Base-by-base conservation (phyloP, 2,329 filamentous ascomycete species). In the Lizonia empirigonia region DNA sequence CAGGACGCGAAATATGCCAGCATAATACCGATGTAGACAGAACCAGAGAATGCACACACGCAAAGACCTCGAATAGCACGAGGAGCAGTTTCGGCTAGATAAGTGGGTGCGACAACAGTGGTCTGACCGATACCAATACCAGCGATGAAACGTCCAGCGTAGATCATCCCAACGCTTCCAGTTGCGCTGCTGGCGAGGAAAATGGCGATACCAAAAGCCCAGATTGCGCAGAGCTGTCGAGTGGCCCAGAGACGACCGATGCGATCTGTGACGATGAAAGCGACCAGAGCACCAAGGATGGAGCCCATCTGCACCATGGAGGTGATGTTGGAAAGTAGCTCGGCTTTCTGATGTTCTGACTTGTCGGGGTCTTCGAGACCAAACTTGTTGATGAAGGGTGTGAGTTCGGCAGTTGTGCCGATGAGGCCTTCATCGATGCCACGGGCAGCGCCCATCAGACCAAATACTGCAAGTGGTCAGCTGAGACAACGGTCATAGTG, bases 371-470 rank as follows among this genome's bases (percentile, higher is more conserved):
- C 68, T 9, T 71, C 57, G 6, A 75, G 65, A n/a, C 72, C 71
- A 37, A 73, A 75, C 46, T 71, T 71, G 29, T 60, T 60, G 30
- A 56, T 62, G 55, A 75, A 75, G 2, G 72, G 72, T 1, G 56
- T 38, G 9, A 73, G 63, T 33, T 69, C 64, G 2, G 70, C 85
- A 12, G 87, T 86, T 1, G 87, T 88, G 7, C 82, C 84, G 57
- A 91, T 91, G 52, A 93, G 79, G 53, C 89, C 89, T 72, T 93
- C 89, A 57, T 93, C 89, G n/a, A 91, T 74, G 62, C 89, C 89
- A 51, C 89, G 82, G 32, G 88, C 88, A 2, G 89, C 88, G 46
- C 89, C 89, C 73, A 92, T 84, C 27, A 93, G 80, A 38, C 85
- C 86, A 57, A 91, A 90, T 4, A 74, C 71, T 74, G 32, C 4